A percentile compares a stretch with the other conserved stretches of the same genome.
Conservation (phyloP, 345 rosid genomes). For the Noccaea bulbosa region DNA sequence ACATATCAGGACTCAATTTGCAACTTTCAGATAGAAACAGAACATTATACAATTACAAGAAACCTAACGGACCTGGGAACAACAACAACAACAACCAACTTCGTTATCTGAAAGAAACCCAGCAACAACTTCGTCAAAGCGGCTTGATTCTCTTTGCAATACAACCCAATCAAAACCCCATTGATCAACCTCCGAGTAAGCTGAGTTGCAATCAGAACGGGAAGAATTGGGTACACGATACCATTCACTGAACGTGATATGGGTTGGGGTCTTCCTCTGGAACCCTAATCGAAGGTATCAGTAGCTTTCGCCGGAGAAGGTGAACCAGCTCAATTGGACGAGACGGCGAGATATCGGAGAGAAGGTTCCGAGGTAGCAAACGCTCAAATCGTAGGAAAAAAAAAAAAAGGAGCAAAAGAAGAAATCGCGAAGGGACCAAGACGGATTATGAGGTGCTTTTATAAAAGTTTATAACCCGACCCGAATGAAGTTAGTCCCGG, state of each 20-base stretch:
- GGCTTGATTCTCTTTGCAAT: not conserved
- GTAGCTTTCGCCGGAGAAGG: conserved; percentile 23
- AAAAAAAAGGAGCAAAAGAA: not conserved
- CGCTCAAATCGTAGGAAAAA: conserved; percentile 23
- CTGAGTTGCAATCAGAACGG: conserved; percentile 27
- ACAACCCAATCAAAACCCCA: conserved; percentile 26
- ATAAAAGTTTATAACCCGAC: conserved; percentile 35
- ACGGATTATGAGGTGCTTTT: conserved; percentile 23
- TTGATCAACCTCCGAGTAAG: conserved; percentile 21
- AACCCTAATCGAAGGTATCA: conserved; percentile 27
- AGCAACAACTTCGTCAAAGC: conserved; percentile 24
- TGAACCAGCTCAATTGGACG: conserved; percentile 28
- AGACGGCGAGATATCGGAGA: conserved; percentile 22
- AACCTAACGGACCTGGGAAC: conserved; percentile 27
- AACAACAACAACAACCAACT: not conserved
- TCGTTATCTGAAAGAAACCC: conserved; percentile 20
- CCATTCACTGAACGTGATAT: conserved; percentile 30
- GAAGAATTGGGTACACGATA: conserved; percentile 18
- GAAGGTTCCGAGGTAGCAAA: conserved; percentile 7
- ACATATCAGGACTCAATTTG: not conserved
- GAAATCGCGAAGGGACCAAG: conserved; percentile 30
- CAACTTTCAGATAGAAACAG: conserved; percentile 18
- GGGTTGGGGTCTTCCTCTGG: conserved; percentile 6
- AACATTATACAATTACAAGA: not conserved
- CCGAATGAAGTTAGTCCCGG: conserved; percentile 32